Evolutionary conservation across 192 early-diverging fungal species (phyloP).

Genomic region (Lunasporangiospora selenospora): DNA sequence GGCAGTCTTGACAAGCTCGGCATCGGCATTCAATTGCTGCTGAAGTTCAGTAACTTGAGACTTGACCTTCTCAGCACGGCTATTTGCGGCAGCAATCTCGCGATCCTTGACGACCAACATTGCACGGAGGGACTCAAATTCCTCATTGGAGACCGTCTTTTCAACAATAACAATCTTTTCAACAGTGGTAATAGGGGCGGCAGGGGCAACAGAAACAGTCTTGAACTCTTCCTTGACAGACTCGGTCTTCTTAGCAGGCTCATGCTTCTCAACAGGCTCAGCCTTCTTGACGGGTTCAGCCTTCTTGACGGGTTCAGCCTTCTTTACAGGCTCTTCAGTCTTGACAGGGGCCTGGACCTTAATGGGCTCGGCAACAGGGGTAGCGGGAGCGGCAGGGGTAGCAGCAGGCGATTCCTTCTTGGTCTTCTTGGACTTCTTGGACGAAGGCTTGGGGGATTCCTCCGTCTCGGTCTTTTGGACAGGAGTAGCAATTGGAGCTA

Average conservation of each 20-base stretch:
- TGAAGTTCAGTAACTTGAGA: slow-evolving; percentile 25
- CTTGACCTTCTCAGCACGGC: slow-evolving; percentile 14
- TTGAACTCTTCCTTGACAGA: slow-evolving; percentile 13
- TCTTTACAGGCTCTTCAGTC: slow-evolving; percentile 19
- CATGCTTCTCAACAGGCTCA: background rate
- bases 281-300: background rate
- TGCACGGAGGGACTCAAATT: slow-evolving; percentile 25
- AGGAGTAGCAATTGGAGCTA: slow-evolving; percentile 2
- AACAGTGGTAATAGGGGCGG: too few species aligned
- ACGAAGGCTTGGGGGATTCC: slow-evolving; percentile 15
- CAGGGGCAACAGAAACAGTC: too few species aligned
- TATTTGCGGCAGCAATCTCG: slow-evolving; percentile 13
- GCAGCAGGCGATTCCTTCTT: background rate
- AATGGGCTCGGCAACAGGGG: slow-evolving; percentile 10
- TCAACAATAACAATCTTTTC: slow-evolving; percentile 4
- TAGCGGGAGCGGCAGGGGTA: background rate
- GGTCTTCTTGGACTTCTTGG: slow-evolving; percentile 29
- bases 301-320: slow-evolving; percentile 6
- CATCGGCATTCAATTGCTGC: slow-evolving; percentile 31
- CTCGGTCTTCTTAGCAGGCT: slow-evolving; percentile 2
- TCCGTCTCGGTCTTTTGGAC: slow-evolving; percentile 5
- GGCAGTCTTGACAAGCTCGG: slow-evolving; percentile 27
- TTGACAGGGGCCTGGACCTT: slow-evolving; percentile 10
- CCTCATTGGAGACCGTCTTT: slow-evolving; percentile 21
- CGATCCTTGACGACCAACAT: slow-evolving; percentile 20